Conservation (phyloP, 352 stramenopile species). For the Globisporangium nunn region DNA sequence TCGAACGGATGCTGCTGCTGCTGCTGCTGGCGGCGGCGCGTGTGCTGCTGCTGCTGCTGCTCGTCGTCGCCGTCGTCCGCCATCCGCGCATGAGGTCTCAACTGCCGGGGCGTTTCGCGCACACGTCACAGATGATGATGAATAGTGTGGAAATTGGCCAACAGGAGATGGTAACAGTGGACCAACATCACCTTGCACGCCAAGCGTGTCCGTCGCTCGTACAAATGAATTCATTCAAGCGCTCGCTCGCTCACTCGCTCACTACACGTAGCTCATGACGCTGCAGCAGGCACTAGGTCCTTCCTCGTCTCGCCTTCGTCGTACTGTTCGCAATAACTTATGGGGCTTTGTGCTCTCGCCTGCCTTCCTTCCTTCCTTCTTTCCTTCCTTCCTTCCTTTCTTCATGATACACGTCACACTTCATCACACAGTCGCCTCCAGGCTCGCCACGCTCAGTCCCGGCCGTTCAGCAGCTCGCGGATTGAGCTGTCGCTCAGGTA, state of each 20-base stretch:
- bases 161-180: too few species aligned
- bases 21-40: too few species aligned
- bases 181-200: too few species aligned
- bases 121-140: background rate
- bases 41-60: background rate
- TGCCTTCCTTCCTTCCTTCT: background rate
- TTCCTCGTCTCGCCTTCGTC: background rate
- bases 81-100: background rate
- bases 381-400: too few species aligned
- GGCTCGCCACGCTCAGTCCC: conserved; percentile 13
- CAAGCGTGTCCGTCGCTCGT: too few species aligned
- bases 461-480: conserved; percentile 49
- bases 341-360: background rate
- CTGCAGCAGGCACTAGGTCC: too few species aligned
- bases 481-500: conserved; percentile 65
- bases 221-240: too few species aligned
- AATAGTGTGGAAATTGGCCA: too few species aligned
- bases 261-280: too few species aligned
- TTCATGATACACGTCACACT: background rate
- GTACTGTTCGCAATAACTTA: background rate
- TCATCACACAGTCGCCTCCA: too few species aligned
- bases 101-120: background rate
- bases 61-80: background rate
- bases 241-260: too few species aligned
- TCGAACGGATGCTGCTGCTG: conserved; percentile 26